phyloP scores from a whole-genome alignment of 345 rosid genomes.

The Hypericum perforatum region DNA sequence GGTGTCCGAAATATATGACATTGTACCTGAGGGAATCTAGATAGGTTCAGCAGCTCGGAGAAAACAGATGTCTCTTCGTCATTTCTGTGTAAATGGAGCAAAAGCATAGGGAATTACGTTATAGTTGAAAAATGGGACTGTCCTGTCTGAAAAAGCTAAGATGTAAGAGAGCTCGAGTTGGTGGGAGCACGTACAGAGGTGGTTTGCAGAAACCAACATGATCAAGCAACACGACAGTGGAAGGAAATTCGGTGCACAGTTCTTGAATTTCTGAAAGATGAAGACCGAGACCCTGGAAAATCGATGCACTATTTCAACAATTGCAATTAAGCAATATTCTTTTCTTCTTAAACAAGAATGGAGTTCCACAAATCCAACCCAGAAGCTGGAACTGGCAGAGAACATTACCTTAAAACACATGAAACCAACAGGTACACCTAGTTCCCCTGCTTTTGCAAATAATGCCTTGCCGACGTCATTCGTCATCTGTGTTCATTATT shows the following conservation, averaged over 20 bases:
- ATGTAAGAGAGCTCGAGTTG: slow-evolving; percentile 34
- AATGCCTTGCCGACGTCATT: slow-evolving; percentile 75
- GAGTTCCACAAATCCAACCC: neutral
- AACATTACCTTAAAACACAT: slow-evolving; percentile 82
- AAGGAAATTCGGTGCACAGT: slow-evolving; percentile 69
- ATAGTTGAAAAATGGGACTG: slow-evolving; percentile 4
- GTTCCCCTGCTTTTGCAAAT: slow-evolving; percentile 85
- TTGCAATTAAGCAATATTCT: no score
- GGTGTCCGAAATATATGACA: neutral
- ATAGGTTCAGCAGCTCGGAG: slow-evolving; percentile 60
- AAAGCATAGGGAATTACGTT: slow-evolving; percentile 4
- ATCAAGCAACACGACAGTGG: slow-evolving; percentile 64
- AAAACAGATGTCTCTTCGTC: slow-evolving; percentile 51
- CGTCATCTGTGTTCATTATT: slow-evolving; percentile 54
- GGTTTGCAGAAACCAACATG: slow-evolving; percentile 90
- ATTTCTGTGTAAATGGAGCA: slow-evolving; percentile 38
- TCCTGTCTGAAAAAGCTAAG: slow-evolving; percentile 7
- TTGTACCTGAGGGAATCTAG: slow-evolving; percentile 70
- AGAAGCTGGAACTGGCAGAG: slow-evolving; percentile 2
- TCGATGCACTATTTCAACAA: neutral
- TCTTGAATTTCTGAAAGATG: slow-evolving; percentile 73
- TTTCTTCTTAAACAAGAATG: neutral
- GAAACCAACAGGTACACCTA: slow-evolving; percentile 83
- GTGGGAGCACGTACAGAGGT: slow-evolving; percentile 5
- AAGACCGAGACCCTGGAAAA: slow-evolving; percentile 64